These are phyloP conservation scores for Astrothelium macrocarpum DNA, from an alignment of 495 filamentous ascomycete species.

Conservation along the genomic window DNA sequence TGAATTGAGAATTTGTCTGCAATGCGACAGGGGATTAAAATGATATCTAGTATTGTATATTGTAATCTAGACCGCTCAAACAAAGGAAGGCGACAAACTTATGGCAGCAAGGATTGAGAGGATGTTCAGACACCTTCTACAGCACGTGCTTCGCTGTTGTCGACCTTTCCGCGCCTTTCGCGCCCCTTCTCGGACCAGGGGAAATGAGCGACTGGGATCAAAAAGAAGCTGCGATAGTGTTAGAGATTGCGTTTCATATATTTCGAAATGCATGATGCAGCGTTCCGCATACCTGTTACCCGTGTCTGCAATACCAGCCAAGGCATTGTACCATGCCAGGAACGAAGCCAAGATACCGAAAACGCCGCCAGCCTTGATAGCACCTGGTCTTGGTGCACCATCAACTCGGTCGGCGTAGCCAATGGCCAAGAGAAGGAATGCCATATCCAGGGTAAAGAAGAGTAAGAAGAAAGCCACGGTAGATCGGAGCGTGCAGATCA, in stretches of 20 bases:
- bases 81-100: neutral
- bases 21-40: neutral
- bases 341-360: constrained; percentile 88
- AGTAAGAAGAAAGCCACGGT: constrained; percentile 93
- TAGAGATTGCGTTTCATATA: constrained; percentile 4
- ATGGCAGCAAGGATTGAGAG: neutral
- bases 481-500: constrained; percentile 83
- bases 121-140: constrained; percentile 2
- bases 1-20: neutral
- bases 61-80: neutral
- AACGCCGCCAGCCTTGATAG: constrained; percentile 72
- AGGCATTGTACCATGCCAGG: constrained; percentile 91
- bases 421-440: constrained; percentile 81
- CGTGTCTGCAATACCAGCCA: constrained; percentile 84
- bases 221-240: constrained; percentile 67
- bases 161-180: constrained; percentile 40
- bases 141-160: constrained; percentile 26
- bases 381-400: constrained; percentile 38
- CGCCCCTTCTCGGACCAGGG: constrained; percentile 89
- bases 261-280: neutral
- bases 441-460: constrained; percentile 87
- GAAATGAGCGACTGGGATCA: constrained; percentile 91
- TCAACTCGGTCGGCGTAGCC: constrained; percentile 49
- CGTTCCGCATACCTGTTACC: constrained; percentile 53
- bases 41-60: neutral